Evolutionary conservation across 352 stramenopile species (phyloP), one percentile per base, ranked within the genome.

Genomic region (Phytophthora pinifolia): DNA sequence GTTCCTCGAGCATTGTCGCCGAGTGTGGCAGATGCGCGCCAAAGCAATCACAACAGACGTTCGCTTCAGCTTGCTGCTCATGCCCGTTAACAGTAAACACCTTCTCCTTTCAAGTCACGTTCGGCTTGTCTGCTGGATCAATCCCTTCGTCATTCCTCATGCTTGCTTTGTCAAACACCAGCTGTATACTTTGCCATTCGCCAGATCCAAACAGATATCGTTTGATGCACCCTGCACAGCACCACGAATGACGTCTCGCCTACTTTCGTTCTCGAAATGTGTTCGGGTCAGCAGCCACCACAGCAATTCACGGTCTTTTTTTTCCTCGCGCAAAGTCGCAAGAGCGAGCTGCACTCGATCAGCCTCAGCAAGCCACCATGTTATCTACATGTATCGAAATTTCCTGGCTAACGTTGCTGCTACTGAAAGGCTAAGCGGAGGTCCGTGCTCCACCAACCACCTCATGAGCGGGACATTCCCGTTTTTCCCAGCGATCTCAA

Each of bases 221-320:
- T n/a, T n/a, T n/a, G n/a, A n/a, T n/a, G n/a, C n/a, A n/a, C n/a
- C 86, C 20, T 25, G 20, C 20, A 25, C 20, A 25, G 20, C 20
- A 25, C 20, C 20, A 25, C 20, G 20, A 1, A 25, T 25, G 20
- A 25, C 2, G 3, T 3, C 3, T 3, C 20, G 1, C 3, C 20
- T 3, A 25, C 20, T 4, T 25, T 25, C 20, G 20, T 25, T 25
- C 20, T 36, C 42, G n/a, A 49, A 49, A 4, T 14, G 25, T 9
- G 42, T 38, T 3, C 29, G 42, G 4, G 42, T 31, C 20, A 46
- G 36, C 33, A 55, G 20, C 27, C 14, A 41, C 46, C 18, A 44
- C 29, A 53, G 43, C 14, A 38, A n/a, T 30, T 43, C 15, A 8
- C 17, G 18, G 7, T 46, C 41, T 6, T 46, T 27, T n/a, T n/a